A percentile compares a stretch with the other conserved stretches of the same genome.
phyloP scores from a whole-genome alignment of 345 rosid species.

The Sonneratia caseolaris region DNA sequence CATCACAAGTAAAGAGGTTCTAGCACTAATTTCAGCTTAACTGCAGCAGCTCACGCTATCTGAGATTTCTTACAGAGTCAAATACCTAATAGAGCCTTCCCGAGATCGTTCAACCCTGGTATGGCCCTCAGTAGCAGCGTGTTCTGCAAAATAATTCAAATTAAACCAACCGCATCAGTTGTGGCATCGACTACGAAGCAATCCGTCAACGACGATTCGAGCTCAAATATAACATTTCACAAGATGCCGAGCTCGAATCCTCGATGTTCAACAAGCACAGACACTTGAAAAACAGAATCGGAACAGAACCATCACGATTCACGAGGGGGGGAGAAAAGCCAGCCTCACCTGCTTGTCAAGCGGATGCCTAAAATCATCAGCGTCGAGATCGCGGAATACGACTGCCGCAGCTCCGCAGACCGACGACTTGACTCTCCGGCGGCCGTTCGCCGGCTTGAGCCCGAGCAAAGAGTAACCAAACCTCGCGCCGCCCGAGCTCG shows the following conservation, averaged over 20 bases:
- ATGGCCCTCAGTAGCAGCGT: constrained; percentile 76
- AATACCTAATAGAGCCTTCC: constrained; percentile 70
- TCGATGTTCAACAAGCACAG: not conserved
- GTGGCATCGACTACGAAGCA: not conserved
- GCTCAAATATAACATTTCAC: not conserved
- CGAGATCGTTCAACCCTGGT: constrained; percentile 80
- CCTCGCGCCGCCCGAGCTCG: constrained; percentile 9
- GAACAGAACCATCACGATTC: not conserved
- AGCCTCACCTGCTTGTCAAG: constrained; percentile 71
- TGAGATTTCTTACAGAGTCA: not conserved
- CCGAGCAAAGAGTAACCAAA: constrained; percentile 15
- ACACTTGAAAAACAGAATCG: not conserved
- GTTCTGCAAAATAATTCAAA: constrained; percentile 36
- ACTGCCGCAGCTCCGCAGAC: constrained; percentile 52
- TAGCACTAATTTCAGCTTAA: not conserved
- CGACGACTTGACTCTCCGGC: constrained; percentile 24
- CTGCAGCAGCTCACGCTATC: not conserved
- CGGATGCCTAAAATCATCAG: constrained; percentile 93
- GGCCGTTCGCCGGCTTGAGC: constrained; percentile 20
- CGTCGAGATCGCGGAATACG: constrained; percentile 77
- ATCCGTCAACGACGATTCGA: not conserved
- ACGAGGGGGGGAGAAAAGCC: not conserved
- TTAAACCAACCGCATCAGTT: not conserved
- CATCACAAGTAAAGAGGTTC: not conserved
- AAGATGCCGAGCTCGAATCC: not conserved